phyloP scores from a whole-genome alignment of 2,329 filamentous ascomycete genomes.

The Aspergillus unguis region DNA sequence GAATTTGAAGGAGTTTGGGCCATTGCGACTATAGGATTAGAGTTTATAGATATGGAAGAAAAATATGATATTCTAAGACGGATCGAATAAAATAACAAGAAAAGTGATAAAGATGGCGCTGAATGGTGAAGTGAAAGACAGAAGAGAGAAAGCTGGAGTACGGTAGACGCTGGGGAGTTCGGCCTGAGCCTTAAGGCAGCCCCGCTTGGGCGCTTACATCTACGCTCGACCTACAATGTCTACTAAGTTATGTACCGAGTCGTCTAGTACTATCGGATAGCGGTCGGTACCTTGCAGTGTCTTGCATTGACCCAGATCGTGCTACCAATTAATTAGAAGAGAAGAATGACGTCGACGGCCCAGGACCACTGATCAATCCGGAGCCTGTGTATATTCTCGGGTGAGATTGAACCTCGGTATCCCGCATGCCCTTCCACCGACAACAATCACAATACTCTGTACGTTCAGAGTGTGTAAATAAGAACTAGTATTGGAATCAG shows the following conservation, averaged over 20 bases:
- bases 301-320: too few species aligned
- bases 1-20: constrained; percentile 12
- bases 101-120: background rate
- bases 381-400: too few species aligned
- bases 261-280: too few species aligned
- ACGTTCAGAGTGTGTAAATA: too few species aligned
- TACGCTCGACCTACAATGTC: too few species aligned
- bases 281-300: too few species aligned
- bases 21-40: constrained; percentile 3
- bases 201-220: constrained; percentile 2
- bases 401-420: constrained; percentile 2
- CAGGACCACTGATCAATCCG: too few species aligned
- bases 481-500: too few species aligned
- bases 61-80: background rate
- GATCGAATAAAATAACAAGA: background rate
- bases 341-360: too few species aligned
- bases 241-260: too few species aligned
- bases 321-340: too few species aligned
- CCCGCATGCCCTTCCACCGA: background rate
- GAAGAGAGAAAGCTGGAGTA: background rate
- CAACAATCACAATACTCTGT: background rate
- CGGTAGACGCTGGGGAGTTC: background rate
- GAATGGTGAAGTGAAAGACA: constrained; percentile 2
- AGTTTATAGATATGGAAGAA: background rate
- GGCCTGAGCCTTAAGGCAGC: background rate